These are phyloP conservation scores for Sphaerulina vaccinii DNA, from an alignment of 2,329 filamentous ascomycete species.

Conservation along the genomic window DNA sequence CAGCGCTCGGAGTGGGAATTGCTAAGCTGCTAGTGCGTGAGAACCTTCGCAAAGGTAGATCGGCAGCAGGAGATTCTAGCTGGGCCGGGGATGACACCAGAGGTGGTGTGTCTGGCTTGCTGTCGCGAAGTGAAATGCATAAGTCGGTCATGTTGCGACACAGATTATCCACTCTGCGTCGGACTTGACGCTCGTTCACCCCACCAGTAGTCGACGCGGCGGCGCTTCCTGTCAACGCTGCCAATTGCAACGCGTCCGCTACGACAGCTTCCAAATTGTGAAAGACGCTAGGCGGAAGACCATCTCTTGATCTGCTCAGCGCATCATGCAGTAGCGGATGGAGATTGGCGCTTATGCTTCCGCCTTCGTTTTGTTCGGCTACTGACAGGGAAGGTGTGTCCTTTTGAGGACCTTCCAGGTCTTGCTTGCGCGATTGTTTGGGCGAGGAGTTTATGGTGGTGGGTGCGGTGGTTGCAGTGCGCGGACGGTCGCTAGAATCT, in stretches of 20 bases:
- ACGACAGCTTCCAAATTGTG: constrained; percentile 77
- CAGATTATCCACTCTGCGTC: constrained; percentile 87
- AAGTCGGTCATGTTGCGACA: constrained; percentile 91
- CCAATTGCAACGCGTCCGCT: constrained; percentile 75
- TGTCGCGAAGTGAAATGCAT: constrained; percentile 69
- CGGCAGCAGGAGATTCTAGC: not conserved
- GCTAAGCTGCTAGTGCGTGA: constrained; percentile 20
- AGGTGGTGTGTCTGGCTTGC: constrained; percentile 31
- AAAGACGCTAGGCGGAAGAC: constrained; percentile 71
- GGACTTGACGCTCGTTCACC: constrained; percentile 75
- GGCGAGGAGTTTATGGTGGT: constrained; percentile 91
- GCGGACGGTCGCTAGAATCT: constrained; percentile 74
- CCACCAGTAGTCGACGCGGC: constrained; percentile 62
- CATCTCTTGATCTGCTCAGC: constrained; percentile 70
- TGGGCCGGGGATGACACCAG: not conserved
- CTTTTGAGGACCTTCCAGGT: constrained; percentile 35
- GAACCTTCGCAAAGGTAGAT: not conserved
- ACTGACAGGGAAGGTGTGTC: constrained; percentile 5
- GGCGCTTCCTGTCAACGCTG: constrained; percentile 72
- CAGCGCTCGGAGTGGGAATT: constrained; percentile 21
- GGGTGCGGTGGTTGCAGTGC: constrained; percentile 84
- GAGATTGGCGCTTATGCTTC: constrained; percentile 53
- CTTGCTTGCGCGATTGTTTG: constrained; percentile 57
- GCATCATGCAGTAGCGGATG: constrained; percentile 81
- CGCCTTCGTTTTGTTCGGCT: constrained; percentile 36